A percentile compares a stretch with the other conserved stretches of the same genome.
Conservation (phyloP, 192 early-diverging fungal genomes). For the Mortierella claussenii region DNA sequence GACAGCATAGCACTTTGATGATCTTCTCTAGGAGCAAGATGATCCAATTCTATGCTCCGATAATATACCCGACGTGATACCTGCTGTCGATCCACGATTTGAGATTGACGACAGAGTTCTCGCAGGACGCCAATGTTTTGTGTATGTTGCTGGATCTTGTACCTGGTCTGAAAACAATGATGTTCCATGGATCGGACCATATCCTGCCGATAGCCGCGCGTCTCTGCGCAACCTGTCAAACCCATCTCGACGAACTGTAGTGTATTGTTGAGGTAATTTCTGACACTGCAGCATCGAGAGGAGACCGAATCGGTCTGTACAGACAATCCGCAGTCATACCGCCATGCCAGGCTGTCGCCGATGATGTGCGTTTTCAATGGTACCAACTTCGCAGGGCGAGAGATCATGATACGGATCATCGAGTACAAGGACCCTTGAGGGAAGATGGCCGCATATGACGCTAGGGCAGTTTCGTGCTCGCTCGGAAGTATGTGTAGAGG, state of each 20-base stretch:
- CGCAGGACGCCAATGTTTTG: not conserved
- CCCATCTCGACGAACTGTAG: slow-evolving; percentile 25
- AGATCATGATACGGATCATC: slow-evolving; percentile 1
- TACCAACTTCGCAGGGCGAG: not conserved
- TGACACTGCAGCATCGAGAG: not conserved
- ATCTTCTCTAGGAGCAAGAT: no score
- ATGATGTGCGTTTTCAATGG: not conserved
- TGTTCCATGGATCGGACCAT: not conserved
- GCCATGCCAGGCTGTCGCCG: not conserved
- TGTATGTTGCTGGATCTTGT: not conserved
- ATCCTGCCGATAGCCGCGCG: not conserved
- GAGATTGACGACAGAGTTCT: not conserved
- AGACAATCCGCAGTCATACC: not conserved
- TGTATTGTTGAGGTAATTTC: slow-evolving; percentile 2
- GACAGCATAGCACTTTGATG: no score
- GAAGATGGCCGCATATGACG: not conserved
- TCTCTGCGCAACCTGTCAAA: not conserved
- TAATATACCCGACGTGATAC: not conserved
- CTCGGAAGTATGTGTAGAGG: not conserved
- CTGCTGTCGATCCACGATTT: not conserved
- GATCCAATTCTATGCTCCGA: not conserved
- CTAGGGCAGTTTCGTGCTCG: slow-evolving; percentile 3
- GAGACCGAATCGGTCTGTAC: not conserved
- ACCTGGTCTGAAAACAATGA: not conserved
- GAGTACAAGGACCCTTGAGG: not conserved